These are phyloP conservation scores for Candida ovalis DNA, from an alignment of 805 yeast genomes.

Conservation along the genomic window DNA sequence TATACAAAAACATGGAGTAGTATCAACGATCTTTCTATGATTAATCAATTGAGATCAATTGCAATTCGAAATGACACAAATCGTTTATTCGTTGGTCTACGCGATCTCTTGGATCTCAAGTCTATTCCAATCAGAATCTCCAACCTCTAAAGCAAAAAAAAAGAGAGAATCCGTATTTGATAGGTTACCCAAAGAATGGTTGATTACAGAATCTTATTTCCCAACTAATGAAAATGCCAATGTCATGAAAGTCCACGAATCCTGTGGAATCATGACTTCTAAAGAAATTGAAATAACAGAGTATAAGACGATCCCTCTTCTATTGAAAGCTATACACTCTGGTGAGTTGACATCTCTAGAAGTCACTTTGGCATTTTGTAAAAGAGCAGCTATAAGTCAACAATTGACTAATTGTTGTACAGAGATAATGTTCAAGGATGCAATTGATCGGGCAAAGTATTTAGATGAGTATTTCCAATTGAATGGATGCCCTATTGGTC, in stretches of 20 bases:
- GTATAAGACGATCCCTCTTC: conserved; percentile 27
- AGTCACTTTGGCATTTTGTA: conserved; percentile 44
- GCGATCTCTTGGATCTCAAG: not conserved
- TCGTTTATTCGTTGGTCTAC: not conserved
- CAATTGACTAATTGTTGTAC: conserved; percentile 47
- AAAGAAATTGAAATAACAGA: conserved; percentile 43
- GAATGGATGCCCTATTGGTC: conserved; percentile 48
- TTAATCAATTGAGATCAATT: no score
- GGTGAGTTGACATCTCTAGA: conserved; percentile 39
- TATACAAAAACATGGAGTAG: no score
- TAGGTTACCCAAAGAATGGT: conserved; percentile 14
- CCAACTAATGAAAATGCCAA: not conserved
- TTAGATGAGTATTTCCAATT: conserved; percentile 46
- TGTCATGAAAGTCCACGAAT: not conserved
- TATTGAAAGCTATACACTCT: conserved; percentile 33
- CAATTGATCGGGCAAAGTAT: conserved; percentile 43
- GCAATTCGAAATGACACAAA: not conserved
- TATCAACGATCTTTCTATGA: no score
- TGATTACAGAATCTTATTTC: not conserved
- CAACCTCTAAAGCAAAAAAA: not conserved
- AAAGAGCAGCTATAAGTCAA: conserved; percentile 46
- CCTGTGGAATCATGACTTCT: not conserved
- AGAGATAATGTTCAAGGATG: conserved; percentile 45
- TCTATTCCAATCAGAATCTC: not conserved
- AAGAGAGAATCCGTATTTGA: conserved; percentile 5